These are phyloP conservation scores for Mercurialis annua DNA, from an alignment of 345 rosid genomes.

Conservation along the genomic window DNA sequence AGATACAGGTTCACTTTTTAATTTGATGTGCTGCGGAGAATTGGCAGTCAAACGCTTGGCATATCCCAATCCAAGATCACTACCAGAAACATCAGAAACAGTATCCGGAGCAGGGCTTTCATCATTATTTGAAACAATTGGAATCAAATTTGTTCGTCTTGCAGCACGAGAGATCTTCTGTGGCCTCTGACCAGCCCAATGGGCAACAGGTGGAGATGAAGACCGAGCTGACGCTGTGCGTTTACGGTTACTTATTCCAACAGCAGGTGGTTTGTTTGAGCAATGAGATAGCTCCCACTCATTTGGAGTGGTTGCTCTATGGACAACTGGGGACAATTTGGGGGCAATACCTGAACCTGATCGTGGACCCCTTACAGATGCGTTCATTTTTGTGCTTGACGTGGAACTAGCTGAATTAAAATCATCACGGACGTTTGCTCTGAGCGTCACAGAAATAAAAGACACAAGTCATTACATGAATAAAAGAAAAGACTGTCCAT, in stretches of 20 bases:
- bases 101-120: conserved; percentile 60
- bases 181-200: conserved; percentile 85
- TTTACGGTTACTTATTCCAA: conserved; percentile 69
- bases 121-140: conserved; percentile 67
- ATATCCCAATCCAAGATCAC: conserved; percentile 62
- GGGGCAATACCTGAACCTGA: conserved; percentile 60
- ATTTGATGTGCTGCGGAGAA: conserved; percentile 79
- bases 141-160: conserved; percentile 75
- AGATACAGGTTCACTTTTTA: conserved; percentile 67
- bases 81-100: conserved; percentile 60
- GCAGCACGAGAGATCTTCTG: conserved; percentile 82
- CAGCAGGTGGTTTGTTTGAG: conserved; percentile 64
- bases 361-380: conserved; percentile 70
- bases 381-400: conserved; percentile 53
- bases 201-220: conserved; percentile 81
- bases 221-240: conserved; percentile 61
- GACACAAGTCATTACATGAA: neutral
- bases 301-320: conserved; percentile 55
- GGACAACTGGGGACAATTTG: conserved; percentile 64
- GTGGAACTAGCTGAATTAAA: conserved; percentile 69
- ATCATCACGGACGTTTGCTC: conserved; percentile 69
- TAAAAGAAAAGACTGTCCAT: neutral
- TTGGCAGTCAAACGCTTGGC: conserved; percentile 52
- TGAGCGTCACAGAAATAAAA: conserved; percentile 31
- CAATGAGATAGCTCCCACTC: conserved; percentile 88